Base-by-base conservation (phyloP, 305 asterid genomes). In the Fraxinus greggii region DNA sequence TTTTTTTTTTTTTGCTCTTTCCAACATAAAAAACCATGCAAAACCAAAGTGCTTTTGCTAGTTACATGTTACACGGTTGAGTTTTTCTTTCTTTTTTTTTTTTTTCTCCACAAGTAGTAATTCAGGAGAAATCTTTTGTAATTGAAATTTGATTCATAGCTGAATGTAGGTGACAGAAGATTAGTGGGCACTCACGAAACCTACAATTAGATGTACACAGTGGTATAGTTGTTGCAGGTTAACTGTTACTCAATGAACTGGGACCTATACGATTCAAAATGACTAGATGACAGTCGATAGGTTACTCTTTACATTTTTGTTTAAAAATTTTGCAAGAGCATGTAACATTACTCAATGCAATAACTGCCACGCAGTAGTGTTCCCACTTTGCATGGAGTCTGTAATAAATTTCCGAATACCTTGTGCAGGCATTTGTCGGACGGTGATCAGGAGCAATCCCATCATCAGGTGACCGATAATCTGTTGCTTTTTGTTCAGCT, bases 401-500 rank as follows among this genome's bases (percentile, higher is more conserved):
- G 17, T 1, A 7, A 63, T 23, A 45, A 79, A 73, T 54, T 80
- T 79, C 83, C 17, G n/a, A 63, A 84, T 79, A 97, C 99, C 98
- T 94, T 40, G 97, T 86, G 90, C 99, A 97, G 81, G 98, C 98
- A 88, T 56, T 91, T 72, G 98, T 97, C 79, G 99, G 95, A 81
- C 99, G 92, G 88, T 94, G 98, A 88, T 97, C 98, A 82, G 99
- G 97, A 90, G 83, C 89, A 82, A 93, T 86, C 78, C 97, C 93
- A 86, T 97, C 99, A 86, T 97, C 99, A 86, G 98, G 94, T 35
- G 98, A 90, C 72, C 93, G 88, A 86, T 91, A 97, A 84, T 97
- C 99, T 77, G 97, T 92, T 76, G 93, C 90, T 86, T 94, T 96
- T 82, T 97, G 99, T 85, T 97, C 98, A 84, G 98, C 97, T 81